These are phyloP conservation scores for Cyberlindnera maclurae DNA, from an alignment of 805 yeast genomes.

Conservation along the genomic window DNA sequence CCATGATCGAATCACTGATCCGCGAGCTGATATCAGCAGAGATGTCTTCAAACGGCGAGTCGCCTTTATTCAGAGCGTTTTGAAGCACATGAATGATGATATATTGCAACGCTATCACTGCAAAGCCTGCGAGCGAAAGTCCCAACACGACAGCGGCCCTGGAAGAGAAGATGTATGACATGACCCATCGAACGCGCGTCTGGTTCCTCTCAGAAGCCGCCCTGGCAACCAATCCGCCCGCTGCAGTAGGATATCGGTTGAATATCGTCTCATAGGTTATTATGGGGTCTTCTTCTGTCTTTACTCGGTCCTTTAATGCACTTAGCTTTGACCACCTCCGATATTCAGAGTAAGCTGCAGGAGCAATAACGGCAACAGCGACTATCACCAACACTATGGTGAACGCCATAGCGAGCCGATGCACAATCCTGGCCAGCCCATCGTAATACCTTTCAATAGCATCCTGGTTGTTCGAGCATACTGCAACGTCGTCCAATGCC, in stretches of 20 bases:
- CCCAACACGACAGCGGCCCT: conserved; percentile 43
- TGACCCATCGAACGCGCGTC: conserved; percentile 29
- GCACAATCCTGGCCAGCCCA: conserved; percentile 21
- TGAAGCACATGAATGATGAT: conserved; percentile 32
- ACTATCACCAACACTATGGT: conserved; percentile 31
- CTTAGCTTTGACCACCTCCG: conserved; percentile 41
- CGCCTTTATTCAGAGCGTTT: conserved; percentile 7
- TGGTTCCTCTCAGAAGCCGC: conserved; percentile 7
- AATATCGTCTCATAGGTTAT: conserved; percentile 16
- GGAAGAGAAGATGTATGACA: conserved; percentile 41
- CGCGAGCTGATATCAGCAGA: conserved; percentile 10
- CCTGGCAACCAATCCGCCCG: conserved; percentile 14
- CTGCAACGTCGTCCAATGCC: conserved; percentile 22
- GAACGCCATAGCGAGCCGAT: conserved; percentile 31
- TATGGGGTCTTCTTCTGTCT: conserved; percentile 13
- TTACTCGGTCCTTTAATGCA: conserved; percentile 24
- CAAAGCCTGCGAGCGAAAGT: conserved; percentile 51
- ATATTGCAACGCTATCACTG: conserved; percentile 48
- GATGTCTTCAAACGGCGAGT: conserved; percentile 12
- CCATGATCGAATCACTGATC: conserved; percentile 28
- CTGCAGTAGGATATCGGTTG: conserved; percentile 17
- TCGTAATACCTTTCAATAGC: conserved; percentile 34
- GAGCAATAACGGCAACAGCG: conserved; percentile 36
- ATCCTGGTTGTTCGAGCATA: conserved; percentile 35
- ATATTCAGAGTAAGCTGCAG: conserved; percentile 38